Evolutionary conservation across 768 basidiomycete genomes (phyloP).

Genomic region (Termitomyces sp.): DNA sequence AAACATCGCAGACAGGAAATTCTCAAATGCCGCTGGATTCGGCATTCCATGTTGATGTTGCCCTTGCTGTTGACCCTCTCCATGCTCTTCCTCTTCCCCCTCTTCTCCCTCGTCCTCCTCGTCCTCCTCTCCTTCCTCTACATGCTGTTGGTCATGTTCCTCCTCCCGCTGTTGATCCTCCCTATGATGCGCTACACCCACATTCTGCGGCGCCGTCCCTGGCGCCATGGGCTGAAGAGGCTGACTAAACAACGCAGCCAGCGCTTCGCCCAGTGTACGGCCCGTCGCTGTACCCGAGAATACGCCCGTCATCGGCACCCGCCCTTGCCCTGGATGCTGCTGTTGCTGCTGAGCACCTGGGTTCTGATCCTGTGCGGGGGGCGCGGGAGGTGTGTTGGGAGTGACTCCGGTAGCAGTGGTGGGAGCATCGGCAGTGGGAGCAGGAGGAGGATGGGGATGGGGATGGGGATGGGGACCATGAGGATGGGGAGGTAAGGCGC

Average conservation of each 20-base stretch:
- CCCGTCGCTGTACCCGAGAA: background rate
- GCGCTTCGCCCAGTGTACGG: background rate
- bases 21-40: background rate
- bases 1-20: background rate
- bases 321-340: background rate
- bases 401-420: too few species aligned
- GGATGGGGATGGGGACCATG: background rate
- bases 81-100: background rate
- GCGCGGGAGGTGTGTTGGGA: too few species aligned
- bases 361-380: background rate
- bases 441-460: background rate
- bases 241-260: background rate
- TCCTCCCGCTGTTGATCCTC: too few species aligned
- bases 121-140: too few species aligned
- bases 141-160: too few species aligned
- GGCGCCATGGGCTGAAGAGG: background rate
- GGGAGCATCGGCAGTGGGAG: background rate
- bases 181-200: background rate
- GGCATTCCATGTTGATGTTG: background rate
- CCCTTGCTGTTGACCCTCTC: background rate
- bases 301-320: background rate
- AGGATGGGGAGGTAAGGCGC: background rate
- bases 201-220: background rate
- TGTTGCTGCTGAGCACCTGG: background rate
- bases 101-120: background rate